These are phyloP conservation scores for Xylaria sp. DNA, from an alignment of 2,329 filamentous ascomycete genomes.

Conservation along the genomic window DNA sequence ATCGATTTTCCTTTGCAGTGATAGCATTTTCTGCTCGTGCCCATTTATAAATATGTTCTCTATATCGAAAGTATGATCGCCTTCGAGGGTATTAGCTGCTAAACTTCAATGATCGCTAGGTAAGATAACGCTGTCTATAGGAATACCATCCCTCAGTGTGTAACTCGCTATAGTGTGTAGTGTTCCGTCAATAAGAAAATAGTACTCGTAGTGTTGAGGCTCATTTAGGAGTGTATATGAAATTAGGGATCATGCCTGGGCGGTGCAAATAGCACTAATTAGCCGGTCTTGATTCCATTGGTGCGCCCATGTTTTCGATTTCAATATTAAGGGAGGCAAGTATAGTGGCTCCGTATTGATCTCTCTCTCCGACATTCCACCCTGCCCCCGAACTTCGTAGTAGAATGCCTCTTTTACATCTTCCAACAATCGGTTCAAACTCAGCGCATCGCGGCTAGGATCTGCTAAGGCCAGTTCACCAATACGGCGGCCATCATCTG, in stretches of 20 bases:
- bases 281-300: neutral
- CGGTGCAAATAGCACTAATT: neutral
- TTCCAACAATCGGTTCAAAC: slow-evolving; percentile 44
- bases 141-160: neutral
- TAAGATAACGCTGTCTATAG: neutral
- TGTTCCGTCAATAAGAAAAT: neutral
- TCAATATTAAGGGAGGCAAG: slow-evolving; percentile 47
- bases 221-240: neutral
- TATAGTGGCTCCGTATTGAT: slow-evolving; percentile 39
- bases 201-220: neutral
- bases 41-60: neutral
- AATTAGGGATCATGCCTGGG: slow-evolving; percentile 1
- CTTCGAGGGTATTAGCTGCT: neutral
- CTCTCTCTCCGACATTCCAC: slow-evolving; percentile 40
- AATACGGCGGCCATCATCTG: slow-evolving; percentile 29
- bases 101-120: neutral
- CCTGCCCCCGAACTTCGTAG: slow-evolving; percentile 46
- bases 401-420: slow-evolving; percentile 48
- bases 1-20: too few relatives aligned
- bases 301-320: slow-evolving; percentile 43
- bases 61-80: neutral
- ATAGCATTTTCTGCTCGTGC: neutral
- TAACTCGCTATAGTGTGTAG: neutral
- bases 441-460: slow-evolving; percentile 40
- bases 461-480: slow-evolving; percentile 43